A percentile compares a stretch with the other conserved stretches of the same genome.
Evolutionary conservation across 1,139 yeast genomes (phyloP).

Genomic region (Ogataea hybrid): DNA sequence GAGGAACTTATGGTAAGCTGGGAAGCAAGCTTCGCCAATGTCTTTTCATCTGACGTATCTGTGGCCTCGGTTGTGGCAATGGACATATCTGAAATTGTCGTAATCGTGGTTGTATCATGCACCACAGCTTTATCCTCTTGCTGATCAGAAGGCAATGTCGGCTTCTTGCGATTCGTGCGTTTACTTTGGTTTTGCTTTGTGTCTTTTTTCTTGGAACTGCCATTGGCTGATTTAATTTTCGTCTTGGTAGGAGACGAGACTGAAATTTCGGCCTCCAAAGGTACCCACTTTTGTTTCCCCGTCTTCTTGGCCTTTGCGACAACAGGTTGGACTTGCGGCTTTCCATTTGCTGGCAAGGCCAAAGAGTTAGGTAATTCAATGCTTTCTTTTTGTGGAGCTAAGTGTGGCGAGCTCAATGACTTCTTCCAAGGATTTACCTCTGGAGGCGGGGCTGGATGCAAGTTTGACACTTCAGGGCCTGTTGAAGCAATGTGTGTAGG

Average conservation of each 20-base stretch:
- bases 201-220: slow-evolving; percentile 8
- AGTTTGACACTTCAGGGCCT: slow-evolving; percentile 1
- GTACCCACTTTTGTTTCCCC: slow-evolving; percentile 56
- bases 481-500: not conserved
- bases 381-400: not conserved
- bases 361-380: not conserved
- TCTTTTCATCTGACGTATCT: slow-evolving; percentile 13
- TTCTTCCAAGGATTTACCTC: slow-evolving; percentile 25
- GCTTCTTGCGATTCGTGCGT: slow-evolving; percentile 13
- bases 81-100: slow-evolving; percentile 11
- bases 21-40: slow-evolving; percentile 5
- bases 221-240: slow-evolving; percentile 2
- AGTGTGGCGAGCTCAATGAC: slow-evolving; percentile 3
- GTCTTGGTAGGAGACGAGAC: slow-evolving; percentile 34
- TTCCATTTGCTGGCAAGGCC: not conserved
- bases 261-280: slow-evolving; percentile 68
- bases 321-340: slow-evolving; percentile 2
- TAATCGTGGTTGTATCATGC: slow-evolving; percentile 6
- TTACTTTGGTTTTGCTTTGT: slow-evolving; percentile 8
- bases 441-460: slow-evolving; percentile 29
- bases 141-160: not conserved
- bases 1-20: slow-evolving; percentile 6
- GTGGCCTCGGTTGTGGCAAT: slow-evolving; percentile 16
- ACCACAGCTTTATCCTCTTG: not conserved
- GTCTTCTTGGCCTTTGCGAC: slow-evolving; percentile 37